Evolutionary conservation across 179 eudicot genomes (phyloP).

Genomic region (Vitellaria paradoxa): DNA sequence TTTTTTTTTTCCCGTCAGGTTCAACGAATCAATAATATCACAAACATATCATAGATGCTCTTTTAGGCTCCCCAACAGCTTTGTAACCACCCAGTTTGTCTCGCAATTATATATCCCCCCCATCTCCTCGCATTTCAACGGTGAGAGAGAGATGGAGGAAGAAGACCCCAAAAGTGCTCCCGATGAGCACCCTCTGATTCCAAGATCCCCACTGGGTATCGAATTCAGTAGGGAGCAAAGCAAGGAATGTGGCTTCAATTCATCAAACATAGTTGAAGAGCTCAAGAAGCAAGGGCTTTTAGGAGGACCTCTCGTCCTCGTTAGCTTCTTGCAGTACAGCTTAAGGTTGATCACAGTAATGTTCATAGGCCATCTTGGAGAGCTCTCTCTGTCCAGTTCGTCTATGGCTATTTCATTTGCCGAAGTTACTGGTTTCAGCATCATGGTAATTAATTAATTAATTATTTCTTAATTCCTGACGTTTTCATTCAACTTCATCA

Average conservation of each 20-base stretch:
- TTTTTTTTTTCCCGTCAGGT: too few relatives aligned
- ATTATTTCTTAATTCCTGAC: too few relatives aligned
- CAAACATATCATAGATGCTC: too few relatives aligned
- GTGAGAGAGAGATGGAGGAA: too few relatives aligned
- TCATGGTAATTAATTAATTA: slow-evolving; percentile 5
- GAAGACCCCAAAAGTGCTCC: too few relatives aligned
- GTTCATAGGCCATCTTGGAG: too few relatives aligned
- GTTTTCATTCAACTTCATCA: too few relatives aligned
- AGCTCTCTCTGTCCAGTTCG: slow-evolving; percentile 16
- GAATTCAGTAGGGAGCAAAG: background rate
- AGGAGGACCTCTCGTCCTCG: slow-evolving; percentile 14
- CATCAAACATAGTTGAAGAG: background rate
- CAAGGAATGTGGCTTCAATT: background rate
- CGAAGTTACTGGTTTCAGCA: slow-evolving; percentile 6
- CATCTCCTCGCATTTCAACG: too few relatives aligned
- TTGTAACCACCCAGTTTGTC: too few relatives aligned
- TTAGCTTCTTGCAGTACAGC: slow-evolving; percentile 17
- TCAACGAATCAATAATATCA: too few relatives aligned
- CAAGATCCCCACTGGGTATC: background rate
- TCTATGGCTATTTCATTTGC: slow-evolving; percentile 20
- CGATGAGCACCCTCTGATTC: background rate
- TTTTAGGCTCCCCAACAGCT: too few relatives aligned
- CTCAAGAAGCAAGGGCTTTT: slow-evolving; percentile 8
- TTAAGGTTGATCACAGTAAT: background rate
- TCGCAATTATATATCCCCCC: too few relatives aligned